Conservation (phyloP, 495 filamentous ascomycete species). For the Hypoxylon fragiforme region DNA sequence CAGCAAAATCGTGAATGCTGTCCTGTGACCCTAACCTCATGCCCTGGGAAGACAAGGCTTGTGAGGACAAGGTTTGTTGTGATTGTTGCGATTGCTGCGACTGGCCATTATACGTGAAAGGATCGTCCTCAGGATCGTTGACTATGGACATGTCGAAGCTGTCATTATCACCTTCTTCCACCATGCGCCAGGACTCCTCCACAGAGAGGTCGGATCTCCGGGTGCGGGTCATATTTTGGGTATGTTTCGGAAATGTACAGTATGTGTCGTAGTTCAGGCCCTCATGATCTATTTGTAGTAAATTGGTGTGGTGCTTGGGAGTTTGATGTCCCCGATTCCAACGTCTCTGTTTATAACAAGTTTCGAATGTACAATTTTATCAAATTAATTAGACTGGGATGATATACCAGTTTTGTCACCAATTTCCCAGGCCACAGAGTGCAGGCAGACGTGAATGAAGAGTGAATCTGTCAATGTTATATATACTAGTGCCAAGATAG, state of each 20-base stretch:
- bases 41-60: conserved; percentile 36
- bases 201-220: conserved; percentile 32
- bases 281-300: too few species aligned
- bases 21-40: conserved; percentile 57
- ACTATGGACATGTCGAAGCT: conserved; percentile 52
- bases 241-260: neutral
- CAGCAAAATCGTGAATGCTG: conserved; percentile 47
- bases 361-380: too few species aligned
- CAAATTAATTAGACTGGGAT: too few species aligned
- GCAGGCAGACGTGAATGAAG: conserved; percentile 16
- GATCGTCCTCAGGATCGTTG: conserved; percentile 43
- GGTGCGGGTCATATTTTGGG: conserved; percentile 21
- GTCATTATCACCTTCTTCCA: conserved; percentile 54
- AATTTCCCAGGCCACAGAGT: neutral
- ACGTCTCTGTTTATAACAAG: too few species aligned
- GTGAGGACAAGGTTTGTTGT: conserved; percentile 29
- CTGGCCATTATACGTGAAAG: conserved; percentile 43
- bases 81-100: conserved; percentile 31
- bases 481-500: conserved; percentile 22
- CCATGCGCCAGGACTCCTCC: conserved; percentile 55
- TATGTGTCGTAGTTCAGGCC: too few species aligned
- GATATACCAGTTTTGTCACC: neutral
- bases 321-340: too few species aligned
- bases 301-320: too few species aligned
- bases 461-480: too few species aligned